Base-by-base conservation (phyloP, 1,139 yeast genomes). In the Taiozyma onychis region DNA sequence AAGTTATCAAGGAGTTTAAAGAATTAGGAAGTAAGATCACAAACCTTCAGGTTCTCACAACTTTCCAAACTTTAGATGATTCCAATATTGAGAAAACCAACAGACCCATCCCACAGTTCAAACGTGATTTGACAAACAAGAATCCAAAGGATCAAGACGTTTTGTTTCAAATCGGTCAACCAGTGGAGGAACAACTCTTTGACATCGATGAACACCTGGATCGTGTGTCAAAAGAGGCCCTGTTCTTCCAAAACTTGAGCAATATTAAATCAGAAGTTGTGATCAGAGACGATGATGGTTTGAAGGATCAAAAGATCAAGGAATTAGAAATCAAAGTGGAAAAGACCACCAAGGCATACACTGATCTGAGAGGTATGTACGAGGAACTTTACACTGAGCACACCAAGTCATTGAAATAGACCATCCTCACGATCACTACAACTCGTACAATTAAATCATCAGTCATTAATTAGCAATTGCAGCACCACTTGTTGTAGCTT, bases 1-100 rank as follows among this genome's bases (percentile, higher is more conserved):
- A 93, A 69, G 83, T 87, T 22, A 72, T 83, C 27, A 82, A 83
- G 60, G 78, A 82, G 27, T 74, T 86, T 55, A 81, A 83, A 50
- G 79, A 82, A 26, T 72, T 84, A 48, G 62, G 64, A 2, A 55
- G 62, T n/a, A 60, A 57, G 34, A 73, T 66, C 59, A 76, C 55
- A 52, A 76, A 54, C 64, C 73, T 56, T 58, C 73, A 56, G 56
- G 57, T 62, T 49, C 72, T 48, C 51, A 63, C 48, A 60, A 61
- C 50, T 30, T 50, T 24, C 41, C 46, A 45, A 4, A 43, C 48
- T 3, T 39, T 48, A 26, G 55, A 56, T 39, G 51, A 51, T 44
- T 48, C 49, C 16, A 41, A 43, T 4, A 43, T 51, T 28, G 58
- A 58, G 39, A 60, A 60, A 48, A 57, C 51, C 43, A 47, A 55